Percentiles rank a stretch among this genome's conserved stretches.
Evolutionary conservation across 495 filamentous ascomycete genomes (phyloP).

Genomic region (Aspergillus egyptiacus): DNA sequence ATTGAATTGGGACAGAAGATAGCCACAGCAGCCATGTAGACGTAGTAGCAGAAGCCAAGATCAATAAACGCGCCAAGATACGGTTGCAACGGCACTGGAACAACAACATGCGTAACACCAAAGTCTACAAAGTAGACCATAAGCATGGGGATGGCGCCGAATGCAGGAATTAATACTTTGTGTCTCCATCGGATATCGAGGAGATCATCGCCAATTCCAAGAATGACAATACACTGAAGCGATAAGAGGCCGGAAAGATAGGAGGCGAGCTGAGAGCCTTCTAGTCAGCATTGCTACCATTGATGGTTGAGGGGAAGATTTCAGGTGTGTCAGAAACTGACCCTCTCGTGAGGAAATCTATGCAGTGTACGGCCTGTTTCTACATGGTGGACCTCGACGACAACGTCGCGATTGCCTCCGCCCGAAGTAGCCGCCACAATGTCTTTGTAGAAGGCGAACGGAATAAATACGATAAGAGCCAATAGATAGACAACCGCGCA

Average conservation of each 20-base stretch:
- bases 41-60: slow-evolving; percentile 86
- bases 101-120: slow-evolving; percentile 88
- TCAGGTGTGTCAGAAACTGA: slow-evolving; percentile 24
- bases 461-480: slow-evolving; percentile 81
- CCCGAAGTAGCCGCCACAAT: slow-evolving; percentile 94
- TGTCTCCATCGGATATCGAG: slow-evolving; percentile 99
- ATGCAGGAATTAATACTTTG: slow-evolving; percentile 94
- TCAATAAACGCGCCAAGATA: slow-evolving; percentile 80
- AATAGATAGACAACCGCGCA: slow-evolving; percentile 90
- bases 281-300: neutral
- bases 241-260: slow-evolving; percentile 93
- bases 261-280: slow-evolving; percentile 65
- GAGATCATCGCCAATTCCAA: slow-evolving; percentile 91
- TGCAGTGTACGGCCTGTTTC: slow-evolving; percentile 78
- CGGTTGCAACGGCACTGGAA: slow-evolving; percentile 74
- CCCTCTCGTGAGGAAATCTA: slow-evolving; percentile 91
- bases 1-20: slow-evolving; percentile 98
- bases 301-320: neutral
- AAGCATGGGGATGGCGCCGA: slow-evolving; percentile 88
- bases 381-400: slow-evolving; percentile 57
- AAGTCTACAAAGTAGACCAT: slow-evolving; percentile 98
- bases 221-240: slow-evolving; percentile 78
- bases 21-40: slow-evolving; percentile 89
- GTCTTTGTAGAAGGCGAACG: slow-evolving; percentile 96
- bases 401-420: slow-evolving; percentile 83